Percentiles rank a stretch among this genome's conserved stretches.
Conservation (phyloP, 768 basidiomycete species). For the Crassisporium funariophilum region DNA sequence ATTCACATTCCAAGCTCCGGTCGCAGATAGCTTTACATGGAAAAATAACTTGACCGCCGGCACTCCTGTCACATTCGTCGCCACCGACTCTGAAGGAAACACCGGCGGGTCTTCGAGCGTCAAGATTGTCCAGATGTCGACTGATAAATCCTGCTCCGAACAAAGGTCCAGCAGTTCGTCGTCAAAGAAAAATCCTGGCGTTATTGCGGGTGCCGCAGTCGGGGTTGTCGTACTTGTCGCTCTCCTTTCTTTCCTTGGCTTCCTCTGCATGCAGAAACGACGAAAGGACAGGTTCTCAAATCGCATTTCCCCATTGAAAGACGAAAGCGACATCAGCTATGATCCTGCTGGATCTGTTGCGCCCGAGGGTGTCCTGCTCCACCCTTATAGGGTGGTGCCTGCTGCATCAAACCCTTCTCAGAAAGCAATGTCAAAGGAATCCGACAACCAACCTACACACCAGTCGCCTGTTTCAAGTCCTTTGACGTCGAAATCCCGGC, state of each 20-base stretch:
- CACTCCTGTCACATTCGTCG: conserved; percentile 23
- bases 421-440: too few relatives aligned
- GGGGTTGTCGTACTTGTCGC: conserved; percentile 1
- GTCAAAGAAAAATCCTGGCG: conserved; percentile 3
- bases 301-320: too few relatives aligned
- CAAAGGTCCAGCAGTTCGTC: not conserved
- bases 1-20: conserved; percentile 21
- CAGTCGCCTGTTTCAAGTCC: too few relatives aligned
- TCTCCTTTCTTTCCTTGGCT: not conserved
- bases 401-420: too few relatives aligned
- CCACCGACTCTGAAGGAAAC: conserved; percentile 25
- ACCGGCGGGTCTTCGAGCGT: conserved; percentile 27
- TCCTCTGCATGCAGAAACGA: conserved; percentile 1
- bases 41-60: conserved; percentile 27
- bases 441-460: too few relatives aligned
- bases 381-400: too few relatives aligned
- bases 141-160: conserved; percentile 21
- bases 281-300: not conserved
- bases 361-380: too few relatives aligned
- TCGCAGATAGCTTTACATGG: conserved; percentile 25
- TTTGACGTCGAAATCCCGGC: too few relatives aligned
- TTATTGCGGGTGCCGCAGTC: conserved; percentile 8
- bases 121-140: conserved; percentile 19
- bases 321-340: too few relatives aligned
- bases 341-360: too few relatives aligned